Percentiles rank a stretch among this genome's conserved stretches.
Conservation (phyloP, 1,139 yeast species). For the Kurtzmaniella quercitrusa region DNA sequence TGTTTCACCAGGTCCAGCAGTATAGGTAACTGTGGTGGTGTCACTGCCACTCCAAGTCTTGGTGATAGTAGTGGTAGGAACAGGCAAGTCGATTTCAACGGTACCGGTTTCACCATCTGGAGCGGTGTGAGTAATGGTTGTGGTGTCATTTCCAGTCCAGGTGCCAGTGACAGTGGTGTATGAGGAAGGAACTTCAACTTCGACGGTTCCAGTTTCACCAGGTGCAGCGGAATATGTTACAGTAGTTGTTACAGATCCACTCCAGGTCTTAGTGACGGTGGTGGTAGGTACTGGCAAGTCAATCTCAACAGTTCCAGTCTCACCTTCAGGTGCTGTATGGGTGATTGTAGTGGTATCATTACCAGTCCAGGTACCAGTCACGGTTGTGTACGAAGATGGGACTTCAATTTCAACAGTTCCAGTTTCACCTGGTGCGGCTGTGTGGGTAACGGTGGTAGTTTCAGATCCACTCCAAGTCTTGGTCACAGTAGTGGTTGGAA, state of each 20-base stretch:
- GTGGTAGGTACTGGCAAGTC: slow-evolving; percentile 10
- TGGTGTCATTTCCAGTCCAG: slow-evolving; percentile 8
- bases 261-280: slow-evolving; percentile 20
- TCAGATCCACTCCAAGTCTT: slow-evolving; percentile 21
- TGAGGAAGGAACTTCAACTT: slow-evolving; percentile 15
- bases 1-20: slow-evolving; percentile 12
- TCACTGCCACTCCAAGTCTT: slow-evolving; percentile 10
- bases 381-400: slow-evolving; percentile 13
- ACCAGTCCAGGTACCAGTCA: slow-evolving; percentile 13
- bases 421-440: slow-evolving; percentile 12
- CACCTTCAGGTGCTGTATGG: slow-evolving; percentile 11
- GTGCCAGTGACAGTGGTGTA: slow-evolving; percentile 13
- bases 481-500: slow-evolving; percentile 16
- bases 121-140: slow-evolving; percentile 10
- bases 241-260: slow-evolving; percentile 17
- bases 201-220: slow-evolving; percentile 15
- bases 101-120: slow-evolving; percentile 13
- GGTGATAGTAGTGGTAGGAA: slow-evolving; percentile 15
- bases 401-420: slow-evolving; percentile 16
- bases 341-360: slow-evolving; percentile 8
- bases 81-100: slow-evolving; percentile 11
- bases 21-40: slow-evolving; percentile 8
- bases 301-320: slow-evolving; percentile 15
- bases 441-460: slow-evolving; percentile 16
- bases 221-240: slow-evolving; percentile 13